Evolutionary conservation across 768 basidiomycete species (phyloP).

Genomic region (Lentinula detonsa): DNA sequence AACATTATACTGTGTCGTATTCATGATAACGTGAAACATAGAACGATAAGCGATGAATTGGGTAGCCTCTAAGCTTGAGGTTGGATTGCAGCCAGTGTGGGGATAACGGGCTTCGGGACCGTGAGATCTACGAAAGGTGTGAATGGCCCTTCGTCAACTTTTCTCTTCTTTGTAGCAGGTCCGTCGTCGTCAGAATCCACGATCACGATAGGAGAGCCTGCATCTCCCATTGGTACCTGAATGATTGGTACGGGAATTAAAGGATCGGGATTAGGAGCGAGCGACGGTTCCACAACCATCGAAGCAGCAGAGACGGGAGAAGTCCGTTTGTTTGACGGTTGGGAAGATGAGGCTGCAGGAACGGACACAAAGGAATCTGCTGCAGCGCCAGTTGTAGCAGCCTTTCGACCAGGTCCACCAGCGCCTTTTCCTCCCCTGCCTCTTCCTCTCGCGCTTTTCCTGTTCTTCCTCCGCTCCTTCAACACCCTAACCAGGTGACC

Average conservation of each 20-base stretch:
- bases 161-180: conserved; percentile 54
- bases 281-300: conserved; percentile 15
- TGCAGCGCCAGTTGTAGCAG: conserved; percentile 11
- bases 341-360: conserved; percentile 21
- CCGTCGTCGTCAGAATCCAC: conserved; percentile 50
- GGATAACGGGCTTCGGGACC: conserved; percentile 8
- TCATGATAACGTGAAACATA: not conserved
- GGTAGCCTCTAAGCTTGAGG: not conserved
- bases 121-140: not conserved
- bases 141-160: conserved; percentile 24
- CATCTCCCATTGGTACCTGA: conserved; percentile 11
- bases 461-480: conserved; percentile 59
- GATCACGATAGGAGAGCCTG: conserved; percentile 50
- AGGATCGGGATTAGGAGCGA: conserved; percentile 15
- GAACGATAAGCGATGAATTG: not conserved
- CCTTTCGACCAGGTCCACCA: conserved; percentile 21
- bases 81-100: not conserved
- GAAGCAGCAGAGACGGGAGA: conserved; percentile 20
- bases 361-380: conserved; percentile 31
- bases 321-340: conserved; percentile 25
- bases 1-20: not conserved
- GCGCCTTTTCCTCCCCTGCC: conserved; percentile 22
- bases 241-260: not conserved
- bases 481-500: conserved; percentile 80
- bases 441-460: conserved; percentile 35